phyloP scores from a whole-genome alignment of 2,329 filamentous ascomycete species.

The Mycosphaerella sp. region DNA sequence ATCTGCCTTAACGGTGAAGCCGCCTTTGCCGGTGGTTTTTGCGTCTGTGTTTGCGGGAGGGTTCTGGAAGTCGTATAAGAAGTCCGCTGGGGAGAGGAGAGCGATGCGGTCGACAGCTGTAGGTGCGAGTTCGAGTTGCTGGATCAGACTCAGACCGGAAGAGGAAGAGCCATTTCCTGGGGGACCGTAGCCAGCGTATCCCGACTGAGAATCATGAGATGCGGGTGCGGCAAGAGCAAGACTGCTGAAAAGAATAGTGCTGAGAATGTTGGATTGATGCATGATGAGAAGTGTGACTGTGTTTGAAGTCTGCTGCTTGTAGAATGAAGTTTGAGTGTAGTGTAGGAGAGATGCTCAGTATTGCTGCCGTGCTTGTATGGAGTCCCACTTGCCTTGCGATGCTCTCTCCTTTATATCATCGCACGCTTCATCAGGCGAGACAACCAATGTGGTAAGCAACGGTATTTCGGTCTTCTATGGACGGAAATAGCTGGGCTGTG shows the following conservation, averaged over 20 bases:
- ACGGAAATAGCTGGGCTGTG: not conserved
- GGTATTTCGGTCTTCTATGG: not conserved
- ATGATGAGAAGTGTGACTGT: not conserved
- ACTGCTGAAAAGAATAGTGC: not conserved
- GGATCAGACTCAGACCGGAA: conserved; percentile 10
- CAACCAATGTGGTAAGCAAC: not conserved
- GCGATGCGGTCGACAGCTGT: conserved; percentile 38
- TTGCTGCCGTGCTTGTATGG: not conserved
- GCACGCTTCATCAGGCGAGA: not conserved
- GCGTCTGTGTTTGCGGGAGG: conserved; percentile 23
- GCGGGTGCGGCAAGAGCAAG: conserved; percentile 5
- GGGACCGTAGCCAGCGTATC: too few species aligned
- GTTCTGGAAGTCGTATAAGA: conserved; percentile 33
- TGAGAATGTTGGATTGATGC: not conserved
- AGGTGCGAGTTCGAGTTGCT: conserved; percentile 20
- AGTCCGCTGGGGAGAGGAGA: conserved; percentile 40
- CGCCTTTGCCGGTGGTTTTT: conserved; percentile 39
- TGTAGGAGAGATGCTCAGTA: too few species aligned
- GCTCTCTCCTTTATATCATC: not conserved
- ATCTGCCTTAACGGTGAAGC: conserved; percentile 48
- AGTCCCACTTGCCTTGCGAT: not conserved
- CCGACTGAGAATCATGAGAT: not conserved
- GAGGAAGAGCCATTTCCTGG: conserved; percentile 8
- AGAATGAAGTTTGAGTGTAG: not conserved
- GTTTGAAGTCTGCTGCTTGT: not conserved